Conservation (phyloP, 495 filamentous ascomycete genomes). For the Neurospora sp. region DNA sequence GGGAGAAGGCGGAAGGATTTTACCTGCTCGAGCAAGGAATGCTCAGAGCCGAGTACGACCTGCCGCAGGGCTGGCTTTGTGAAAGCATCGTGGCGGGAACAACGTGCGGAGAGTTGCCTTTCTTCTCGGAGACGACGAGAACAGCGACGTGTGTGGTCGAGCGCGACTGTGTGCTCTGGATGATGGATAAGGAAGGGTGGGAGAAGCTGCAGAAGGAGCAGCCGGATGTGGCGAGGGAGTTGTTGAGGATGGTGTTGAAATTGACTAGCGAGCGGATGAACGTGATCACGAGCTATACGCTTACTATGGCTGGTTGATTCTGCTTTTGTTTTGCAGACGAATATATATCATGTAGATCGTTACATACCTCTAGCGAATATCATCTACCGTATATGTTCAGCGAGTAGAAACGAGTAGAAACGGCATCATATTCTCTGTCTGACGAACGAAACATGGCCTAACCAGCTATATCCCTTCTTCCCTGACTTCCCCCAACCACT, state of each 20-base stretch:
- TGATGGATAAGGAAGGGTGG: conserved; percentile 62
- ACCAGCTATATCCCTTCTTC: neutral
- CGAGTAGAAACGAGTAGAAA: too few relatives aligned
- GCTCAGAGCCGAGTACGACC: conserved; percentile 76
- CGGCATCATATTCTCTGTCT: neutral
- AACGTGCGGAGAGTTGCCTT: conserved; percentile 91
- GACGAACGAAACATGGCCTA: neutral
- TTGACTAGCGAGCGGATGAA: conserved; percentile 83
- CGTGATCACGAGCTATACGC: conserved; percentile 59
- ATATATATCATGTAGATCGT: neutral
- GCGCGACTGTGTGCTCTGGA: conserved; percentile 72
- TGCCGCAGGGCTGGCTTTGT: conserved; percentile 78
- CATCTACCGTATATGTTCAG: neutral
- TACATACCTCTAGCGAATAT: neutral
- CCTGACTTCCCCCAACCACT: neutral
- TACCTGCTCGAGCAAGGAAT: conserved; percentile 89
- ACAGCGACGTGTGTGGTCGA: conserved; percentile 82
- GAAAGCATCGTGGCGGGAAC: conserved; percentile 92
- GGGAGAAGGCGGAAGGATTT: conserved; percentile 64
- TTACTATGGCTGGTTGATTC: conserved; percentile 26
- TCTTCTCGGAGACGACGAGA: conserved; percentile 80
- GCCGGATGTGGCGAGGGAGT: conserved; percentile 68
- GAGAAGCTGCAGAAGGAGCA: conserved; percentile 54
- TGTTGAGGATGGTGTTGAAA: conserved; percentile 76
- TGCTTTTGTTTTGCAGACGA: neutral